Evolutionary conservation across 2,329 filamentous ascomycete genomes (phyloP), one percentile per base, ranked within the genome.

Genomic region (Colletotrichum higginsianum): DNA sequence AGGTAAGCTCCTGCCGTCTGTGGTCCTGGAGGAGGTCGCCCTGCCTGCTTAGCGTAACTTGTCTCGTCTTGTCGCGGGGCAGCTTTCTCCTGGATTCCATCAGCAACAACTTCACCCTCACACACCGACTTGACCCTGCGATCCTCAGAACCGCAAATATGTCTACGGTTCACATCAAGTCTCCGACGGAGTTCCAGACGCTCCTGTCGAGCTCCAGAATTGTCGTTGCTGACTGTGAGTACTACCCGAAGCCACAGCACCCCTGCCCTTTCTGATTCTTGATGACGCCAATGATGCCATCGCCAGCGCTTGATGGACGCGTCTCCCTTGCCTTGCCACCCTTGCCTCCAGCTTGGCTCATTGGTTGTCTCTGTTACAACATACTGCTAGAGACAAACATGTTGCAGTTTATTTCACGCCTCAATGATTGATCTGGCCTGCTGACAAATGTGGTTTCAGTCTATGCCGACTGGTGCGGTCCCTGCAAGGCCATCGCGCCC

Each of bases 161-260:
- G 72, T 71, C 69, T 58, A 72, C 62, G 35, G 58, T 61, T 63
- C 56, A 71, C 64, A 82, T 83, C 66, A 80, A 82, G 78, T 89
- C 87, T 71, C 83, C 84, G 75, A 85, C 86, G 77, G 91, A 96
- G 79, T 92, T 97, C 77, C 88, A 86, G 76, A 83, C 84, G 42
- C 83, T 96, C 72, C 87, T 98, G 73, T 88, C 88, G 73, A 90
- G 88, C 66, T 95, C 93, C 44, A 90, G 89, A 75, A 90, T 98
- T 71, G 94, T 98, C 52, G 92, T 98, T 66, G 91, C 92, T 78
- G 94, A 98, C 84, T 98, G 95, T 97, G 86, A 88, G 94, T 87
- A 72, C 67, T 69, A 72, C 58, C 63, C 8, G 44, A 46, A 30
- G 62, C 56, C 52, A 69, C 30, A 74, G 75, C 75, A 58, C 44